These are phyloP conservation scores for Kondoa malvinella DNA, from an alignment of 768 basidiomycete genomes.

Conservation along the genomic window DNA sequence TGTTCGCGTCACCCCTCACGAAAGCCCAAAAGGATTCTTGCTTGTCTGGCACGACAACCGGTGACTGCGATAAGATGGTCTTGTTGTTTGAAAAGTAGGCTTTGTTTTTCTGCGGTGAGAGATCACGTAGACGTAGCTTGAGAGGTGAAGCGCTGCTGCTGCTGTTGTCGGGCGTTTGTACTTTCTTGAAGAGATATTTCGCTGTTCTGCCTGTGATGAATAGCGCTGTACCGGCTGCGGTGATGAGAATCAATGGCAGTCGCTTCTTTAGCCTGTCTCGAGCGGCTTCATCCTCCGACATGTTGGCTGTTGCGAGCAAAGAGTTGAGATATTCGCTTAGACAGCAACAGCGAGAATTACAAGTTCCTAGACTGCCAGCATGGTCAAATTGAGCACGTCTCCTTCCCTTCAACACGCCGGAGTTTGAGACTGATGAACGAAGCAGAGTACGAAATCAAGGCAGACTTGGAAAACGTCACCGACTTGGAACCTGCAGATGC, in stretches of 20 bases:
- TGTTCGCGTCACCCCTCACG: background rate
- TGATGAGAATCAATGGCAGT: background rate
- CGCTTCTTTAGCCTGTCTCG: background rate
- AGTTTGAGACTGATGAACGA: background rate
- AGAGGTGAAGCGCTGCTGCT: background rate
- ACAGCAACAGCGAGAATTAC: background rate
- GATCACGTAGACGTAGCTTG: background rate
- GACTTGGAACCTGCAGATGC: constrained; percentile 1
- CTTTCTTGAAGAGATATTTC: background rate
- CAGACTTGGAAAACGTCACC: constrained; percentile 7
- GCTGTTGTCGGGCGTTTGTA: background rate
- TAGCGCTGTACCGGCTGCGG: background rate
- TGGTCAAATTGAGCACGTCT: background rate
- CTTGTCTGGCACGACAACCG: background rate
- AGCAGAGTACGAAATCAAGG: background rate
- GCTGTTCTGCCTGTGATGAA: background rate
- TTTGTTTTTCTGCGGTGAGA: background rate
- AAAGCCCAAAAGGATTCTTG: background rate
- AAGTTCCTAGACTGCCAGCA: background rate
- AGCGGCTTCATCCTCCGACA: background rate
- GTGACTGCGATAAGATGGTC: background rate
- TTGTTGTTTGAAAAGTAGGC: background rate
- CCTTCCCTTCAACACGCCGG: no score
- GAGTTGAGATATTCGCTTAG: background rate
- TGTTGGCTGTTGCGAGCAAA: background rate